A percentile compares a stretch with the other conserved stretches of the same genome.
These are phyloP conservation scores for Cadophora gregata DNA, from an alignment of 2,329 filamentous ascomycete species.

Conservation along the genomic window DNA sequence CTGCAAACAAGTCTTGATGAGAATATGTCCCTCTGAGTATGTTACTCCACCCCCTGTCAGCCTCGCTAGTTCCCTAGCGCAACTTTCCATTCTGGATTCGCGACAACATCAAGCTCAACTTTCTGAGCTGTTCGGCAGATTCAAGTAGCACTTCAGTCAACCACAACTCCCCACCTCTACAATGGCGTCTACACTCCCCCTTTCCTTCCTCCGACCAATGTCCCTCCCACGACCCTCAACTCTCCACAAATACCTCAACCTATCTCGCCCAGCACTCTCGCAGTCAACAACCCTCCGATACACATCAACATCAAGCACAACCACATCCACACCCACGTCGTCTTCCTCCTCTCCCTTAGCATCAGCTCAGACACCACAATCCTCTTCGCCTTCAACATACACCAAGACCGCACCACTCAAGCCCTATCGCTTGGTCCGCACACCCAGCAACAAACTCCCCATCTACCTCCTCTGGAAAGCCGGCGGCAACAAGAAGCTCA, in stretches of 20 bases:
- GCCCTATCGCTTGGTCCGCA: constrained; percentile 68
- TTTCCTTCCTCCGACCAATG: constrained; percentile 44
- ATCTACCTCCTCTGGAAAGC: constrained; percentile 78
- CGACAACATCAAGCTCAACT: constrained; percentile 6
- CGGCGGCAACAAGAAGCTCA: constrained; percentile 77
- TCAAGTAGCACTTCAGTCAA: neutral
- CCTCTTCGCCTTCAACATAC: constrained; percentile 13
- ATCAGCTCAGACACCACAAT: constrained; percentile 26
- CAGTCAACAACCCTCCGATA: constrained; percentile 13
- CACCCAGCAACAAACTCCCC: constrained; percentile 71
- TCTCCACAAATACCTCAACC: constrained; percentile 39
- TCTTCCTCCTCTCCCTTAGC: constrained; percentile 9
- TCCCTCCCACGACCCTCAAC: constrained; percentile 41
- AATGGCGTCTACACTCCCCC: constrained; percentile 34
- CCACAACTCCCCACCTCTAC: constrained; percentile 4
- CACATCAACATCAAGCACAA: constrained; percentile 24
- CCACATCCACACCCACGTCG: constrained; percentile 23
- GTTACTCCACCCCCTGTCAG: neutral
- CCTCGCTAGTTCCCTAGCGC: neutral
- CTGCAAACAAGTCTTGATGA: no score
- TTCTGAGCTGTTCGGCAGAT: neutral
- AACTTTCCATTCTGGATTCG: constrained; percentile 15
- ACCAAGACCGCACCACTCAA: constrained; percentile 31
- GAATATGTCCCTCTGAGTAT: neutral
- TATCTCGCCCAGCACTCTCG: constrained; percentile 18